These are phyloP conservation scores for Phaeomoniella chlamydospora DNA, from an alignment of 2,329 filamentous ascomycete species.

Conservation along the genomic window DNA sequence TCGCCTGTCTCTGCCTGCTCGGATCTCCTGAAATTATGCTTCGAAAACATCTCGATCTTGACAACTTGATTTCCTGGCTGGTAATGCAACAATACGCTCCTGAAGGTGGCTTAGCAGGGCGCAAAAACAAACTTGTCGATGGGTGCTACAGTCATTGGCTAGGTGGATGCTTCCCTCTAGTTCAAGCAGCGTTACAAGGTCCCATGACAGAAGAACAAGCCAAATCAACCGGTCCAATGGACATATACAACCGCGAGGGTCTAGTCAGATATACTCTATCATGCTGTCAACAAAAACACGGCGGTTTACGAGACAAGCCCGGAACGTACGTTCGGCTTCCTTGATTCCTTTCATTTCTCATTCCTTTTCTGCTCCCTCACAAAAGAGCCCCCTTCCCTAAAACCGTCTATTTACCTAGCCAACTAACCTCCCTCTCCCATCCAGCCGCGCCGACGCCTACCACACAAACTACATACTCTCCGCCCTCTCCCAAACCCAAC, in stretches of 20 bases:
- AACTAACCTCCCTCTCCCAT: constrained; percentile 4
- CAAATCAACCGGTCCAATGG: constrained; percentile 13
- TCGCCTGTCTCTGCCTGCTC: constrained; percentile 77
- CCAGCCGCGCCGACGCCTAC: constrained; percentile 67
- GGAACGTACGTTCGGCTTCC: constrained; percentile 51
- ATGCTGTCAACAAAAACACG: constrained; percentile 67
- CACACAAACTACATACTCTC: constrained; percentile 86
- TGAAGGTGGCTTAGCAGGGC: constrained; percentile 83
- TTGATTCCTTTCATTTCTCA: constrained; percentile 3
- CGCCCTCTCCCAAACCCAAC: constrained; percentile 69
- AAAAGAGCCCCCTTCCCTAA: background rate
- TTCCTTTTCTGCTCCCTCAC: constrained; percentile 7
- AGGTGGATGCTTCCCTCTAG: constrained; percentile 81
- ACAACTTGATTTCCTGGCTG: constrained; percentile 70
- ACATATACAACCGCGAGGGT: constrained; percentile 66
- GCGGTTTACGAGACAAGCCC: constrained; percentile 87
- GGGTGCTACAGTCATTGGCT: constrained; percentile 99
- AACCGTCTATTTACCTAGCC: background rate
- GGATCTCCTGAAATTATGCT: constrained; percentile 64
- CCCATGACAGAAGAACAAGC: constrained; percentile 18
- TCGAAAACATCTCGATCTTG: constrained; percentile 61
- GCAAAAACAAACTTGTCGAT: constrained; percentile 95
- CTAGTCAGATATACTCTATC: constrained; percentile 78
- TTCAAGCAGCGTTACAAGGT: constrained; percentile 62
- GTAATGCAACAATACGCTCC: constrained; percentile 79